These are phyloP conservation scores for Boletus sensibilis DNA, from an alignment of 768 basidiomycete species.

Conservation along the genomic window DNA sequence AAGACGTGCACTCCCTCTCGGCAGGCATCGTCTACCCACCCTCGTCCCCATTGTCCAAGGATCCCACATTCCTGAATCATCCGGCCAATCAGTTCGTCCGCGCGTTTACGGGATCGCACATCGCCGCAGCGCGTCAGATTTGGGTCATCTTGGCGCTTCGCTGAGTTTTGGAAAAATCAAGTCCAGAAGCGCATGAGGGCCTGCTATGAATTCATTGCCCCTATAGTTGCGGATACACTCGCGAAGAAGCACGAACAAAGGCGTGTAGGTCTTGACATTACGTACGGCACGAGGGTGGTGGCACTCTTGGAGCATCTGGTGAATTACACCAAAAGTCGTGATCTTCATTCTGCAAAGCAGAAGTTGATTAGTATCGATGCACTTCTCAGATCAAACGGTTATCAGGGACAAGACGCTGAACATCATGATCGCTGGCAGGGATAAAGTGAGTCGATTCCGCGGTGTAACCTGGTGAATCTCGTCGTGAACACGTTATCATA, in stretches of 20 bases:
- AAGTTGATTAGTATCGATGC: background rate
- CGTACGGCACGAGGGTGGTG: slow-evolving; percentile 26
- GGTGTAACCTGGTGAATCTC: background rate
- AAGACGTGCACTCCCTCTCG: slow-evolving; percentile 35
- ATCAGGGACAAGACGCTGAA: slow-evolving; percentile 30
- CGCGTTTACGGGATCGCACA: slow-evolving; percentile 42
- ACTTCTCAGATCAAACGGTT: slow-evolving; percentile 18
- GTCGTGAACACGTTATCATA: background rate
- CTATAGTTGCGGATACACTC: slow-evolving; percentile 45
- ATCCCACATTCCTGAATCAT: slow-evolving; percentile 25
- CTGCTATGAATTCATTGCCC: slow-evolving; percentile 48
- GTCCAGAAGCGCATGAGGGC: slow-evolving; percentile 38
- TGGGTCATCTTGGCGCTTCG: slow-evolving; percentile 45
- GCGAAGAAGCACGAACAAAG: slow-evolving; percentile 30
- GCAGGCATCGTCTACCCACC: slow-evolving; percentile 39
- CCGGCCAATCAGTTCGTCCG: slow-evolving; percentile 37
- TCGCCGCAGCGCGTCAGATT: slow-evolving; percentile 34
- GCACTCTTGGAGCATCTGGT: slow-evolving; percentile 53
- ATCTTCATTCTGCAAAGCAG: background rate
- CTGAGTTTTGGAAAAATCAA: slow-evolving; percentile 44
- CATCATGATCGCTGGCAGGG: slow-evolving; percentile 34
- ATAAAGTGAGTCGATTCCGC: slow-evolving; percentile 38
- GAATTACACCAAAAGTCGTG: slow-evolving; percentile 50
- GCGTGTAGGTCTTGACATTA: slow-evolving; percentile 3
- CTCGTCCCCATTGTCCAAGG: slow-evolving; percentile 22